Percentiles rank a stretch among this genome's conserved stretches.
Conservation (phyloP, 257 asterid genomes). For the Salvia splendens region DNA sequence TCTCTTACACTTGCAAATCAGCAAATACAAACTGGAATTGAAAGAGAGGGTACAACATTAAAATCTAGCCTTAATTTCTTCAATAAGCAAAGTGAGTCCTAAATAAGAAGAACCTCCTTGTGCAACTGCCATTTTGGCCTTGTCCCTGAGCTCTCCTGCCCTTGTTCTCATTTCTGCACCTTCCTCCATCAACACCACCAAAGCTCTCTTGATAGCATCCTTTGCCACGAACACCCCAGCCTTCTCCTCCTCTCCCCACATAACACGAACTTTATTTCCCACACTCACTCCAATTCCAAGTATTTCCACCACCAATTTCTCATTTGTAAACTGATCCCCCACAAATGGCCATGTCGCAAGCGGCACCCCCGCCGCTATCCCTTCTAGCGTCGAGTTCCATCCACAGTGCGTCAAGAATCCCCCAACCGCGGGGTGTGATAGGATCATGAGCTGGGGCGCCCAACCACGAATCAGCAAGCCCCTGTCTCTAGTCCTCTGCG, state of each 20-base stretch:
- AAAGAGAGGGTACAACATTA: too few species aligned
- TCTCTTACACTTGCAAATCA: too few species aligned
- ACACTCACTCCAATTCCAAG: conserved; percentile 39
- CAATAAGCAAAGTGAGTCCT: conserved; percentile 39
- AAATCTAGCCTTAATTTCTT: conserved; percentile 32
- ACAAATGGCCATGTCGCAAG: conserved; percentile 55
- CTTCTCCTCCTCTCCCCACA: conserved; percentile 54
- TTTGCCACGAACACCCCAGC: conserved; percentile 41
- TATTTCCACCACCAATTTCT: conserved; percentile 38
- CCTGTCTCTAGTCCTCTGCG: conserved; percentile 32
- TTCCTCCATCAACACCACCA: conserved; percentile 35
- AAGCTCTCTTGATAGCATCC: conserved; percentile 38
- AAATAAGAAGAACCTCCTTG: conserved; percentile 37
- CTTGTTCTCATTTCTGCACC: too few species aligned
- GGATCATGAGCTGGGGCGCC: conserved; percentile 54
- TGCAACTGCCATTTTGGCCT: conserved; percentile 28
- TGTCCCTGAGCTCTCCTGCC: too few species aligned
- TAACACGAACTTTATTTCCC: conserved; percentile 29
- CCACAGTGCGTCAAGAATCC: conserved; percentile 53
- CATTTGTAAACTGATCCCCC: conserved; percentile 49
- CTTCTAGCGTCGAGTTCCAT: conserved; percentile 56
- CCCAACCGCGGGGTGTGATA: conserved; percentile 42
- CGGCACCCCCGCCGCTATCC: conserved; percentile 38
- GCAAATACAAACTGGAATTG: too few species aligned
- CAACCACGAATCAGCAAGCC: conserved; percentile 44